Evolutionary conservation across 108 stramenopile genomes (phyloP).

Genomic region (Pseudonitzschia multistriata): DNA sequence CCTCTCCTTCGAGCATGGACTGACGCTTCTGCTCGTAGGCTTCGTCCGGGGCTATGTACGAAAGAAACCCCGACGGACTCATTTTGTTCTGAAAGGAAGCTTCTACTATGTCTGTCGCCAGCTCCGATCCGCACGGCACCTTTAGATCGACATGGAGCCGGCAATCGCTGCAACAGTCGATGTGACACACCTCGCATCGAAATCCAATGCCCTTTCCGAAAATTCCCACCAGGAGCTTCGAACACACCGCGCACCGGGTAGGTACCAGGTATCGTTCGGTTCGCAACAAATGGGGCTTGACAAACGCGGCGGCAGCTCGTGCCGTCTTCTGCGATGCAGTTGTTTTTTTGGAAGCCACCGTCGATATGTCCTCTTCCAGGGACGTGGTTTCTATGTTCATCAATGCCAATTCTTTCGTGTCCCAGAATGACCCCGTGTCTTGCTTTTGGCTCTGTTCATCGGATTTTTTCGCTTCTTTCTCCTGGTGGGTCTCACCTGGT

Average conservation of each 20-base stretch:
- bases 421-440: background rate
- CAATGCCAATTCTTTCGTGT: background rate
- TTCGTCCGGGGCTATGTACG: constrained; percentile 49
- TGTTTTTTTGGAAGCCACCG: background rate
- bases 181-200: constrained; percentile 73
- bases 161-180: constrained; percentile 79
- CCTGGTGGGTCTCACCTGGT: background rate
- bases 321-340: constrained; percentile 6
- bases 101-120: constrained; percentile 47
- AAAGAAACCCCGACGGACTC: constrained; percentile 36
- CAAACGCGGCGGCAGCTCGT: constrained; percentile 9
- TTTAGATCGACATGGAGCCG: constrained; percentile 73
- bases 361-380: background rate
- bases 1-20: background rate
- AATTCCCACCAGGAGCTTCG: constrained; percentile 48
- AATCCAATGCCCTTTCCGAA: constrained; percentile 39
- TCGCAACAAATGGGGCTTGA: constrained; percentile 57
- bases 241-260: constrained; percentile 51
- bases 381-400: background rate
- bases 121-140: constrained; percentile 71
- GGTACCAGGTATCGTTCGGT: constrained; percentile 59
- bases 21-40: constrained; percentile 9
- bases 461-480: background rate
- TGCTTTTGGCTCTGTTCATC: background rate
- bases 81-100: constrained; percentile 59